Evolutionary conservation across 2,329 filamentous ascomycete species (phyloP), one percentile per base, ranked within the genome.

Genomic region (Tolypocladium paradoxum): DNA sequence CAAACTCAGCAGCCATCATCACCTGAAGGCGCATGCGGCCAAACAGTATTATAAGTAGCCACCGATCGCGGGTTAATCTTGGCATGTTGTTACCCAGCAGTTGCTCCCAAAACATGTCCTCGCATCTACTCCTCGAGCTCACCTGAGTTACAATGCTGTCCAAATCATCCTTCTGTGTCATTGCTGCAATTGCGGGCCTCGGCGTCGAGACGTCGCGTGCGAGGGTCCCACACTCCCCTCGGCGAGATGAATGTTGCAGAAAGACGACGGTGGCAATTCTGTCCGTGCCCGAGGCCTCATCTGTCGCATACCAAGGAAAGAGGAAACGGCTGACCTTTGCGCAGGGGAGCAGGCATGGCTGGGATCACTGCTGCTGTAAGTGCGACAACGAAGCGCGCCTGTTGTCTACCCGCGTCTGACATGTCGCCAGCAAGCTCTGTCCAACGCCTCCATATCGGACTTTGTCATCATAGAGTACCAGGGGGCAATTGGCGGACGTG

Each of bases 401-500:
- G 4, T n/a, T 33, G 27, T 33, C 2, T n/a, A 20, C 4, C 14
- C 8, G 18, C 11, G 12, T 14, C 53, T 47, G 11, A 55, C 22
- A 20, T 6, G 1, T 3, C 1, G 4, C 9, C 9, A 60, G 60
- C 81, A 87, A 73, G 75, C 82, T 3, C 65, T 87, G 6, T 66
- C 73, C 5, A 84, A 87, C 52, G 74, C 76, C 2, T 84, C 81
- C 0, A 69, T 87, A 6, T 68, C 73, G 0, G 82, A 87, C 55
- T 87, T 87, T 54, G 51, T 87, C 8, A 82, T 87, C 48, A 65
- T 87, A 3, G 84, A 87, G 55, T 80, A 82, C 55, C 81, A 82
- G 14, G 71, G 77, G 54, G 73, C 77, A 14, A 77, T 87, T 54
- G 84, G 84, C 1, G 84, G 84, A 1, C 76, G 84, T 6, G 75